Evolutionary conservation across 352 stramenopile species (phyloP), one percentile per base, ranked within the genome.

Genomic region (Albugo laibachii): DNA sequence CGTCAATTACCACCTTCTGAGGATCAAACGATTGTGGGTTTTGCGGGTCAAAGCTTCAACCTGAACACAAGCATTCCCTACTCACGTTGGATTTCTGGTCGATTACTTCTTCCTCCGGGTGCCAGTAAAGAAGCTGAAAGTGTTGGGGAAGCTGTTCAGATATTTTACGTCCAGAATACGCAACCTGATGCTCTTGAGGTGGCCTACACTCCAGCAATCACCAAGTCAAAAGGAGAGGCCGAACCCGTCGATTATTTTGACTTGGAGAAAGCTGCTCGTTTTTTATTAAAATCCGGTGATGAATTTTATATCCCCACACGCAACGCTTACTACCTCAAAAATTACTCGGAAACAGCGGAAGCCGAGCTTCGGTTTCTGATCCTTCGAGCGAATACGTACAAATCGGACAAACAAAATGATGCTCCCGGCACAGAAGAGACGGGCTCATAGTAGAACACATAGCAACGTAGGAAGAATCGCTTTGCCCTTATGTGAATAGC

Each of bases 311-410:
- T 98, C 40, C 94, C 94, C 13, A 67, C 92, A 15, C 83, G 92
- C 48, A 98, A 98, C 57, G 82, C 88, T 16, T 98, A 98, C 59
- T 82, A 87, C 56, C 76, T 98, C 49, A 86, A 96, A 58, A 98
- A 98, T 63, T 92, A 97, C 64, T 96, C 83, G 13, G 65, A 65
- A 45, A 80, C 61, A 5, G 65, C 68, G 1, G 69, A 89, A 48
- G 84, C 73, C 50, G 68, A 94, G 41, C 62, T 98, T 50, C 94
- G 87, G 48, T 98, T 95, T 62, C 95, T 79, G 35, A 97, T 98
- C 58, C 81, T 98, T 31, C 24, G 24, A 31, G 24, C 24, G n/a
- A 66, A 69, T 31, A 31, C 24, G 24, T 31, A 31, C 24, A 31
- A 31, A 31, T 31, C 24, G 60, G 38, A 18, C 59, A 50, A 5